phyloP scores from a whole-genome alignment of 2,329 filamentous ascomycete species.

The Teratosphaeria gauchensis region DNA sequence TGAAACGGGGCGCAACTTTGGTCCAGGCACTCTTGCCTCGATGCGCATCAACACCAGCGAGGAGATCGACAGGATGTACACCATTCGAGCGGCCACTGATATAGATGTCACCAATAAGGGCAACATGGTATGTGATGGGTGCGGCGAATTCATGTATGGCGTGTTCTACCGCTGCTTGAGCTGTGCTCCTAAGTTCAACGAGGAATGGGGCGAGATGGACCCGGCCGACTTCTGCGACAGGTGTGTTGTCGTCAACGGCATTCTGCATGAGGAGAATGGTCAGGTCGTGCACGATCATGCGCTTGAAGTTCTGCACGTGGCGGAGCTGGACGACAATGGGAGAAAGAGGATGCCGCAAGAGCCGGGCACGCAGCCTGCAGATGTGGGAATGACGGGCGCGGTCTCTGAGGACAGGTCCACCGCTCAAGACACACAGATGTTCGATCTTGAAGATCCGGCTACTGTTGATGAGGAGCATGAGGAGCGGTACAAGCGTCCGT shows the following conservation, averaged over 20 bases:
- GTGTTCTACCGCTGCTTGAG: slow-evolving; percentile 8
- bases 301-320: neutral
- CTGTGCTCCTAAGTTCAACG: neutral
- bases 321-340: neutral
- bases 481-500: neutral
- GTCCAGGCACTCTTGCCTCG: neutral
- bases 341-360: neutral
- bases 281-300: neutral
- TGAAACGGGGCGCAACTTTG: neutral
- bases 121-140: neutral
- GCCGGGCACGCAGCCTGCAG: neutral
- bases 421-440: neutral
- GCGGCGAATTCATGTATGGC: slow-evolving; percentile 1
- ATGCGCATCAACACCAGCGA: neutral
- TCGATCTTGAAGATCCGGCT: neutral
- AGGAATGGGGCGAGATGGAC: neutral
- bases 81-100: neutral
- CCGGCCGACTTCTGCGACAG: neutral
- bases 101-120: neutral
- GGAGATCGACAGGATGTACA: neutral
- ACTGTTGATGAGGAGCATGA: neutral
- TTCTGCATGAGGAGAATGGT: neutral
- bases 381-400: neutral
- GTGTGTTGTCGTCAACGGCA: neutral
- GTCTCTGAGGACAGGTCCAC: neutral